These are phyloP conservation scores for Fusarium drepaniforme DNA, from an alignment of 2,329 filamentous ascomycete species.

Conservation along the genomic window DNA sequence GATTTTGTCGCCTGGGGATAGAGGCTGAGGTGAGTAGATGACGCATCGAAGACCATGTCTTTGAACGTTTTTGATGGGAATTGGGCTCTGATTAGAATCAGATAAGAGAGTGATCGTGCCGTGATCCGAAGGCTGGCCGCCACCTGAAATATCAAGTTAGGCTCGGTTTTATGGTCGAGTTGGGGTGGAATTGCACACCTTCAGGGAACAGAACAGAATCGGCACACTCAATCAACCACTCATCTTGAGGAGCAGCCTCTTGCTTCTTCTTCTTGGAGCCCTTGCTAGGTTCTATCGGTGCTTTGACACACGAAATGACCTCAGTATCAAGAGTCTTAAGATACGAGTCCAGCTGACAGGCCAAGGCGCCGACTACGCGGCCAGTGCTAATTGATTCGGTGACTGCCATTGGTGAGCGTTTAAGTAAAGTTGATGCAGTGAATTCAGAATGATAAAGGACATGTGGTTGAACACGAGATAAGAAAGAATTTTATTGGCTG, in stretches of 20 bases:
- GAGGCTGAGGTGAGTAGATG: conserved; percentile 31
- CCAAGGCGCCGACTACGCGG: conserved; percentile 43
- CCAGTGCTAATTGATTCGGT: not conserved
- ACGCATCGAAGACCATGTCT: conserved; percentile 45
- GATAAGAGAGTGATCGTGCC: conserved; percentile 38
- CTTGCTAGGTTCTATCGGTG: conserved; percentile 24
- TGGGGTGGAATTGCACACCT: conserved; percentile 18
- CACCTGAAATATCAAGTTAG: conserved; percentile 23
- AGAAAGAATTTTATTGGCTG: conserved; percentile 22
- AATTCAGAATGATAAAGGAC: not conserved
- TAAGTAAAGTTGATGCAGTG: not conserved
- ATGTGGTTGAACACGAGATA: not conserved
- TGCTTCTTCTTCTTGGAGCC: conserved; percentile 38
- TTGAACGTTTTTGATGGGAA: conserved; percentile 42
- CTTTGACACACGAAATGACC: conserved; percentile 46
- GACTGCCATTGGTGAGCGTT: conserved; percentile 12
- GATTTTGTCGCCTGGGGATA: conserved; percentile 34
- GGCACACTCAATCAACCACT: conserved; percentile 47
- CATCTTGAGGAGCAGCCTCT: conserved; percentile 31
- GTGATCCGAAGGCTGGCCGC: conserved; percentile 48
- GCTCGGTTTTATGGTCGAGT: no score
- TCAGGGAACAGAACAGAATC: conserved; percentile 49
- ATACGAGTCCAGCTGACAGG: conserved; percentile 46
- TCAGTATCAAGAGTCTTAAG: conserved; percentile 39
- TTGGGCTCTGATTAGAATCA: conserved; percentile 9